phyloP scores from a whole-genome alignment of 2,329 filamentous ascomycete genomes.

The Paraphoma sp. region DNA sequence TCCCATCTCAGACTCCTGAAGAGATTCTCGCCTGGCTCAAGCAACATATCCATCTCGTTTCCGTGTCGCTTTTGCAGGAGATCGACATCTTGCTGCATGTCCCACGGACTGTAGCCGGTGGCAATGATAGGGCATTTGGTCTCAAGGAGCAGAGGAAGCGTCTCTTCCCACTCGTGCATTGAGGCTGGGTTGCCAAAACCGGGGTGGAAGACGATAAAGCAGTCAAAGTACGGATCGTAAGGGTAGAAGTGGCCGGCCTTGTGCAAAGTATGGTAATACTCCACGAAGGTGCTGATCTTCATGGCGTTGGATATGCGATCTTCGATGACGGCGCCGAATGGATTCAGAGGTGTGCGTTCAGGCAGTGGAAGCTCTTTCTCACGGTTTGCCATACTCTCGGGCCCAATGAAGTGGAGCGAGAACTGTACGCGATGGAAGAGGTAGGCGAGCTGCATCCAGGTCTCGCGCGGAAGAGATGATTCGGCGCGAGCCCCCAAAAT shows the following conservation, averaged over 20 bases:
- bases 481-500: slow-evolving; percentile 95
- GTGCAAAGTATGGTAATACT: slow-evolving; percentile 97
- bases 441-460: slow-evolving; percentile 93
- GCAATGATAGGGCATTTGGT: slow-evolving; percentile 95
- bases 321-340: slow-evolving; percentile 92
- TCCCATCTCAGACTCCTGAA: slow-evolving; percentile 98
- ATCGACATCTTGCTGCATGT: slow-evolving; percentile 90
- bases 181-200: slow-evolving; percentile 93
- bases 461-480: slow-evolving; percentile 90
- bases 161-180: slow-evolving; percentile 92
- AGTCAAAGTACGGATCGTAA: slow-evolving; percentile 98
- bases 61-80: slow-evolving; percentile 86
- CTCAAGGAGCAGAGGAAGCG: slow-evolving; percentile 85
- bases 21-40: slow-evolving; percentile 90
- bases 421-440: slow-evolving; percentile 92
- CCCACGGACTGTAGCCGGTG: slow-evolving; percentile 94
- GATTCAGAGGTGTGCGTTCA: slow-evolving; percentile 81
- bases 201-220: slow-evolving; percentile 95
- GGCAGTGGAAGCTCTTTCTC: slow-evolving; percentile 93
- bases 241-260: slow-evolving; percentile 88
- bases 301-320: slow-evolving; percentile 85
- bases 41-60: slow-evolving; percentile 89
- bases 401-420: slow-evolving; percentile 92
- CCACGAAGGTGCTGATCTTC: slow-evolving; percentile 97
- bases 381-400: slow-evolving; percentile 93